A percentile compares a stretch with the other conserved stretches of the same genome.
These are phyloP conservation scores for Hypomyces perniciosus DNA, from an alignment of 2,329 filamentous ascomycete genomes.

Conservation along the genomic window DNA sequence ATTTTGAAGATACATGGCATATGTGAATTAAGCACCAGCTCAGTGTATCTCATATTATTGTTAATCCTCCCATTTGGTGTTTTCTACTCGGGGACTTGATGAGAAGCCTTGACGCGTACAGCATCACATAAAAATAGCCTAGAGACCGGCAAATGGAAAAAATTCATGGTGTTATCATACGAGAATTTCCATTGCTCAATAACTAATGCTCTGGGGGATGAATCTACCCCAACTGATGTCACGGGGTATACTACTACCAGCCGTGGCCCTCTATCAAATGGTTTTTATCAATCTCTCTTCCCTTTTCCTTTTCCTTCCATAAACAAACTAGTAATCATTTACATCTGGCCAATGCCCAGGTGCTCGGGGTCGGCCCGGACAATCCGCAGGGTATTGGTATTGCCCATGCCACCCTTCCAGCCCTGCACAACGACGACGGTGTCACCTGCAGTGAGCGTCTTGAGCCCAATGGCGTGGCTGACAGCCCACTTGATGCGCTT, in stretches of 20 bases:
- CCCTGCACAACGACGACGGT: constrained; percentile 79
- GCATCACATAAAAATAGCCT: too few relatives aligned
- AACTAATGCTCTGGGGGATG: background rate
- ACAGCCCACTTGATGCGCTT: constrained; percentile 97
- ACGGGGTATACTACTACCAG: background rate
- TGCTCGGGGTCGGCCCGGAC: constrained; percentile 55
- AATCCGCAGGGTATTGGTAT: constrained; percentile 75
- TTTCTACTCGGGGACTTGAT: too few relatives aligned
- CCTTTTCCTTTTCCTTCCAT: constrained; percentile 11
- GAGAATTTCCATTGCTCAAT: too few relatives aligned
- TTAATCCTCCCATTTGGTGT: too few relatives aligned
- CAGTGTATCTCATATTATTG: too few relatives aligned
- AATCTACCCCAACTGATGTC: background rate
- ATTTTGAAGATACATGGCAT: too few relatives aligned
- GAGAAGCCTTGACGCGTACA: too few relatives aligned
- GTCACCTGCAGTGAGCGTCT: constrained; percentile 65
- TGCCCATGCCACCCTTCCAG: constrained; percentile 87
- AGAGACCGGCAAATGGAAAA: too few relatives aligned
- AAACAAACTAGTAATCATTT: constrained; percentile 14
- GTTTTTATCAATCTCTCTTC: background rate
- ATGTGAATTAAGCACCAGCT: too few relatives aligned
- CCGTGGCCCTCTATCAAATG: background rate
- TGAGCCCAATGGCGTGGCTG: constrained; percentile 75
- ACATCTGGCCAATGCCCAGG: constrained; percentile 48
- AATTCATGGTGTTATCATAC: too few relatives aligned